Percentiles rank a stretch among this genome's conserved stretches.
Conservation (phyloP, 495 filamentous ascomycete species). For the Acidiella bohemica region DNA sequence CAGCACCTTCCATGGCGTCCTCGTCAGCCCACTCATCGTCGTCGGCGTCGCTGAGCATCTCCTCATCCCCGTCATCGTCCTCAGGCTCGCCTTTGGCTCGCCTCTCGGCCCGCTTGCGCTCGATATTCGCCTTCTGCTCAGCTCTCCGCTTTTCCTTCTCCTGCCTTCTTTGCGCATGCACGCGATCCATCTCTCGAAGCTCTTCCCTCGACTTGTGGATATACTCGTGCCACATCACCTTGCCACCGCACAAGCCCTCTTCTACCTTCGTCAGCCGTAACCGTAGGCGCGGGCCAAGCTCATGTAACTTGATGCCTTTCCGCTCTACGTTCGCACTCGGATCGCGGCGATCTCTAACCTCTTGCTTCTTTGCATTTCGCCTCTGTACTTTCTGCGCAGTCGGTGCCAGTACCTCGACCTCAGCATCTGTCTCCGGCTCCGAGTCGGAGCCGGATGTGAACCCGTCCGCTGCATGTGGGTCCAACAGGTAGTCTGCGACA, state of each 20-base stretch:
- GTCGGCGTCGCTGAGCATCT: conserved; percentile 38
- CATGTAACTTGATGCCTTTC: conserved; percentile 76
- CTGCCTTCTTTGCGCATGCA: conserved; percentile 62
- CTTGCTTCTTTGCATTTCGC: conserved; percentile 1
- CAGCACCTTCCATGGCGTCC: conserved; percentile 33
- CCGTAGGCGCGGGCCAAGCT: conserved; percentile 81
- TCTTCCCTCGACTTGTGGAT: conserved; percentile 71
- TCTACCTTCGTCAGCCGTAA: conserved; percentile 90
- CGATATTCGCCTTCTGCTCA: conserved; percentile 73
- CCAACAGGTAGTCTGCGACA: conserved; percentile 88
- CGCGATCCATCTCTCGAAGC: conserved; percentile 57
- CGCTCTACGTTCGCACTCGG: conserved; percentile 50
- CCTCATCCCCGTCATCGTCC: conserved; percentile 44
- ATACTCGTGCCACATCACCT: conserved; percentile 95
- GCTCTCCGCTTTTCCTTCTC: conserved; percentile 72
- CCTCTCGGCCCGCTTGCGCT: conserved; percentile 60
- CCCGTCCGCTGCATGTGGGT: conserved; percentile 64
- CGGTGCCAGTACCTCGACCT: conserved; percentile 77
- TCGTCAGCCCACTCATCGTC: conserved; percentile 49
- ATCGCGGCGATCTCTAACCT: conserved; percentile 1
- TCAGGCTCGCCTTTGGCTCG: conserved; percentile 30
- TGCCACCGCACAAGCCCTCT: conserved; percentile 80
- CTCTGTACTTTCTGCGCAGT: conserved; percentile 56
- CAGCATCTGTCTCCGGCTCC: conserved; percentile 86
- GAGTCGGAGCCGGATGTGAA: conserved; percentile 88